Evolutionary conservation across 768 basidiomycete species (phyloP), one percentile per base, ranked within the genome.

Genomic region (Lentinus tigrinus): DNA sequence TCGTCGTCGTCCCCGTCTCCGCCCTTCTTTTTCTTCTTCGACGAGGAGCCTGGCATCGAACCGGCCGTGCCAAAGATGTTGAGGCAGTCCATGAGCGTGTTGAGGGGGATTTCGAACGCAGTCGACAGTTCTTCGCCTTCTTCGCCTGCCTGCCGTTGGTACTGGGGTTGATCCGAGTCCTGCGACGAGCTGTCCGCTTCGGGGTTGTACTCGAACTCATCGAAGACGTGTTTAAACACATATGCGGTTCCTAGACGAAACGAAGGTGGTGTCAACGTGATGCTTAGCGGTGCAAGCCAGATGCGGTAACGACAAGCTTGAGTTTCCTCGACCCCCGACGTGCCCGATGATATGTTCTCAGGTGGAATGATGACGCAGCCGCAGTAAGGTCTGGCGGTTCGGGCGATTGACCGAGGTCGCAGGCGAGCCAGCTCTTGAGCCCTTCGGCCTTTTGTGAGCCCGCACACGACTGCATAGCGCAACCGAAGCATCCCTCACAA

Each of bases 41-140:
- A 52, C 61, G 52, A 65, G 31, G 73, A 67, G 38, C 77, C 71
- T 9, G 54, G 46, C 19, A 46, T 46, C 11, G 53, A 39, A 4
- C 73, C 71, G 1, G 89, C 91, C 11, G 93, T 91, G 27, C 96
- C 95, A 66, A 95, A 98, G 54, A 98, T 88, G 66, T 96, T 95
- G 31, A 99, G 78, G 66, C 92, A 95, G 62, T 97, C 94, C 59
- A 97, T 82, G 50, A 98, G 74, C 3, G 87, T 88, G 69, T 85
- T 82, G 38, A 99, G 82, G 2, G 89, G 89, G 55, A 99, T 81
- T 70, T 95, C 93, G 66, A 98, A 90, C 0, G 84, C 79, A 2
- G 75, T 74, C 4, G 42, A n/a, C 23, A 56, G 21, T 28, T 51
- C 21, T 24, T 56, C 60, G 6, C 56, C 46, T 24, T 59, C 63